phyloP scores from a whole-genome alignment of 345 rosid genomes.

The Adansonia digitata region DNA sequence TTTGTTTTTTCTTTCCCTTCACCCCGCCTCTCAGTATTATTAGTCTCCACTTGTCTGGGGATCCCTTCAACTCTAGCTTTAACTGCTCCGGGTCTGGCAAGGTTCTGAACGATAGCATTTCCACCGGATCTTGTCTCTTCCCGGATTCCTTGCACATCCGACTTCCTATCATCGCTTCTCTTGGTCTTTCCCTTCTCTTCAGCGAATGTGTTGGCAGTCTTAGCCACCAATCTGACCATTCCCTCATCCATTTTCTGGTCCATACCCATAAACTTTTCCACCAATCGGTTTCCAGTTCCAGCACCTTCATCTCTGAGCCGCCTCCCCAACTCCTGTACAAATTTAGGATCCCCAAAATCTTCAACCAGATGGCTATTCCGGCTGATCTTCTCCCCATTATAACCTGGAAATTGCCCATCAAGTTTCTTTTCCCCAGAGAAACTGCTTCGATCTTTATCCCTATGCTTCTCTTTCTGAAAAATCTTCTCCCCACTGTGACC shows the following conservation, averaged over 20 bases:
- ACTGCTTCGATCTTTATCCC: constrained; percentile 25
- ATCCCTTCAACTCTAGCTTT: constrained; percentile 24
- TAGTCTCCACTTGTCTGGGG: constrained; percentile 24
- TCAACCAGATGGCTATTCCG: constrained; percentile 23
- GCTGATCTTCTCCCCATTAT: constrained; percentile 25
- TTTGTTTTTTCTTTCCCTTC: constrained; percentile 32
- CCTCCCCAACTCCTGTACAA: constrained; percentile 36
- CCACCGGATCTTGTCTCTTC: constrained; percentile 25
- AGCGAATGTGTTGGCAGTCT: constrained; percentile 19
- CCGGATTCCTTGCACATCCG: constrained; percentile 24
- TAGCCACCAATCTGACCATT: constrained; percentile 19
- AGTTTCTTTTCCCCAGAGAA: constrained; percentile 28
- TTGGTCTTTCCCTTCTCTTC: constrained; percentile 35
- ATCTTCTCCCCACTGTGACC: constrained; percentile 26
- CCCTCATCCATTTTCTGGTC: constrained; percentile 35
- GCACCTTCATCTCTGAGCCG: constrained; percentile 36
- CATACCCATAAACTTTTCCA: constrained; percentile 23
- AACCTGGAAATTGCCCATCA: constrained; percentile 21
- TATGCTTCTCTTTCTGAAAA: constrained; percentile 26
- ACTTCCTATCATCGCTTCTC: constrained; percentile 27
- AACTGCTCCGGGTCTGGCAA: constrained; percentile 29
- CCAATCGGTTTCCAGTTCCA: constrained; percentile 22
- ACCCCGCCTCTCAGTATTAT: constrained; percentile 19
- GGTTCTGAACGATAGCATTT: constrained; percentile 21
- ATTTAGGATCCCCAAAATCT: constrained; percentile 25